Percentiles rank a stretch among this genome's conserved stretches.
These are phyloP conservation scores for Sporopachydermia lactativora DNA, from an alignment of 805 yeast genomes.

Conservation along the genomic window DNA sequence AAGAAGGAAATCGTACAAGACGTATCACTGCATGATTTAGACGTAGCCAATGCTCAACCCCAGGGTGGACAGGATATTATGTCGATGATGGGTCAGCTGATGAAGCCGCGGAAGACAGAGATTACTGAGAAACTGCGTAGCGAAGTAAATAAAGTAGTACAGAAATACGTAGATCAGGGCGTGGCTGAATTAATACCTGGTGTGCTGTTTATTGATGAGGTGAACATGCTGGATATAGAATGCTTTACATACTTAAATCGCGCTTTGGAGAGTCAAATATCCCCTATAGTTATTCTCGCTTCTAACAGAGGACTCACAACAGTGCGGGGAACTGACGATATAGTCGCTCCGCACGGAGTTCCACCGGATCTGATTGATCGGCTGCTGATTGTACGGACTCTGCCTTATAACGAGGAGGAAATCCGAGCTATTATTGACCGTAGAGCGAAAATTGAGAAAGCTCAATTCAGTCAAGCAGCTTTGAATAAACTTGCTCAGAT, in stretches of 20 bases:
- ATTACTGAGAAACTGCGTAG: conserved; percentile 88
- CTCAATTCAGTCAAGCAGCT: conserved; percentile 54
- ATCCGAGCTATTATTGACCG: conserved; percentile 69
- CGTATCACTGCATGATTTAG: conserved; percentile 91
- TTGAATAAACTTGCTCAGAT: conserved; percentile 57
- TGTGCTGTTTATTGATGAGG: conserved; percentile 94
- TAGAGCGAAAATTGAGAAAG: conserved; percentile 65
- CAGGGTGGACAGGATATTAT: conserved; percentile 94
- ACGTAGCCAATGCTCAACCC: conserved; percentile 92
- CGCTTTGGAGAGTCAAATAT: conserved; percentile 82
- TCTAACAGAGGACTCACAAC: conserved; percentile 91
- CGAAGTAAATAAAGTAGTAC: conserved; percentile 92
- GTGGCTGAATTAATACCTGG: conserved; percentile 97
- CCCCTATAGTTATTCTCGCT: conserved; percentile 92
- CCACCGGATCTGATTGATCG: conserved; percentile 93
- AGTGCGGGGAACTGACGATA: conserved; percentile 78
- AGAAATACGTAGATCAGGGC: conserved; percentile 94
- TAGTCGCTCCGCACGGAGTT: conserved; percentile 86
- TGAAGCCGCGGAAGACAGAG: conserved; percentile 93
- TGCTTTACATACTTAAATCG: conserved; percentile 90
- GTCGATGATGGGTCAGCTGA: conserved; percentile 92
- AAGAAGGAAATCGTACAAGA: conserved; percentile 97
- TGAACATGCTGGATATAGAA: conserved; percentile 95
- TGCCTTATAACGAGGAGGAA: conserved; percentile 78
- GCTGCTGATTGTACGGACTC: conserved; percentile 78